Percentiles rank a stretch among this genome's conserved stretches.
Conservation (phyloP, 495 filamentous ascomycete species). For the Daldinia caldariorum region DNA sequence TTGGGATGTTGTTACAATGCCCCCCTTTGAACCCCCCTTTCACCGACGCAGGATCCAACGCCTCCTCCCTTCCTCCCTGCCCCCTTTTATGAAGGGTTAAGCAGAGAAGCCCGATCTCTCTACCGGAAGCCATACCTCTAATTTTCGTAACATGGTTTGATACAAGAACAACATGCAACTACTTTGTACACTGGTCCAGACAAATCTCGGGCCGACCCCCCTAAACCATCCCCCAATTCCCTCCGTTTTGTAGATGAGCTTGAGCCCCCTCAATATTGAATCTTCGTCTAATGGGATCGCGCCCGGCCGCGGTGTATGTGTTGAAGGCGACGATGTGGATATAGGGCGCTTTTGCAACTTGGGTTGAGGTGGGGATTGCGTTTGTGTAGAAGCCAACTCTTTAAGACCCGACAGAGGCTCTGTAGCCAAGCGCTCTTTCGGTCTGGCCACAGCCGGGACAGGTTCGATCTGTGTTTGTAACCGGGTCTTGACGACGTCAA, state of each 20-base stretch:
- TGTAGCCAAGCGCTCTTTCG: conserved; percentile 35
- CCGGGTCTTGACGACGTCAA: conserved; percentile 97
- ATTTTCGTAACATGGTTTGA: conserved; percentile 81
- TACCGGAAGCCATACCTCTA: conserved; percentile 64
- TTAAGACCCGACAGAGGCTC: conserved; percentile 32
- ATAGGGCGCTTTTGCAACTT: conserved; percentile 71
- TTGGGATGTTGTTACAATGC: conserved; percentile 36
- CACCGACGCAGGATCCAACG: conserved; percentile 11
- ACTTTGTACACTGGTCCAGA: conserved; percentile 98
- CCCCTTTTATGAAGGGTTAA: conserved; percentile 20
- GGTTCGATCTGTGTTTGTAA: conserved; percentile 92
- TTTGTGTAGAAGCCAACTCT: conserved; percentile 35
- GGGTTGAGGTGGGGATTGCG: conserved; percentile 33
- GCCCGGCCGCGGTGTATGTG: conserved; percentile 76
- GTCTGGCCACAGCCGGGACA: conserved; percentile 35
- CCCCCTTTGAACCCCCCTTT: neutral
- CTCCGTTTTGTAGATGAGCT: conserved; percentile 86
- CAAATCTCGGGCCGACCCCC: conserved; percentile 88
- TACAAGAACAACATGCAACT: conserved; percentile 98
- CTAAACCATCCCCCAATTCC: conserved; percentile 92
- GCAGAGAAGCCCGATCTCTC: conserved; percentile 45
- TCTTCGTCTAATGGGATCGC: conserved; percentile 84
- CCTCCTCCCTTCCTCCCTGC: neutral
- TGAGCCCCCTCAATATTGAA: conserved; percentile 85
- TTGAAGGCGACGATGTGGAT: conserved; percentile 85